Percentiles rank a stretch among this genome's conserved stretches.
Conservation (phyloP, 768 basidiomycete species). For the Russula brevipes region DNA sequence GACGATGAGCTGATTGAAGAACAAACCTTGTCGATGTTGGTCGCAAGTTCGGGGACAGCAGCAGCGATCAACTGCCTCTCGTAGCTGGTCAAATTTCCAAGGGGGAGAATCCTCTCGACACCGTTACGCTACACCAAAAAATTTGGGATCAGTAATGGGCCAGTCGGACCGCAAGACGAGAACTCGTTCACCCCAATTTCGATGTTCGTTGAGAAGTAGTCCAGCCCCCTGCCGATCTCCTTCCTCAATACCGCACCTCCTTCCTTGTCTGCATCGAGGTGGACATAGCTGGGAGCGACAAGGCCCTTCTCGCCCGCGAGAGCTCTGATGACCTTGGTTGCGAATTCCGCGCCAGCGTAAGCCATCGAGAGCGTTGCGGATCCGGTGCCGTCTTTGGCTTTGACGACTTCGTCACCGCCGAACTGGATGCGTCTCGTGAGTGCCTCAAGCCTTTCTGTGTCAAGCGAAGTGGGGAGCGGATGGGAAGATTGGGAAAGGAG, state of each 20-base stretch:
- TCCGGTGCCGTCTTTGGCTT: slow-evolving; percentile 92
- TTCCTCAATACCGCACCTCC: slow-evolving; percentile 71
- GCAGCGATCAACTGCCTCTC: slow-evolving; percentile 76
- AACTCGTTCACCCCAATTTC: slow-evolving; percentile 70
- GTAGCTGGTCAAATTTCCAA: slow-evolving; percentile 65
- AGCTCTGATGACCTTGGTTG: slow-evolving; percentile 75
- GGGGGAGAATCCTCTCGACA: slow-evolving; percentile 72
- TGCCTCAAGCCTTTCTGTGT: slow-evolving; percentile 45
- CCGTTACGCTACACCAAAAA: slow-evolving; percentile 56
- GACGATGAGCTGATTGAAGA: not conserved
- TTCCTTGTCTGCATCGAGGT: slow-evolving; percentile 62
- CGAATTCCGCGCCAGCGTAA: slow-evolving; percentile 88
- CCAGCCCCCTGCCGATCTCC: slow-evolving; percentile 70
- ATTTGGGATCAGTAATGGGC: slow-evolving; percentile 2
- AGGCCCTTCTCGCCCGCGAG: slow-evolving; percentile 85
- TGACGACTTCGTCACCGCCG: slow-evolving; percentile 96
- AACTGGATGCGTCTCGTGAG: slow-evolving; percentile 88
- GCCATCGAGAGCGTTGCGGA: slow-evolving; percentile 98
- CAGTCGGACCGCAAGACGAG: not conserved
- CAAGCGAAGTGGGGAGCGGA: slow-evolving; percentile 56
- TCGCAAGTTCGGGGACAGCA: slow-evolving; percentile 72
- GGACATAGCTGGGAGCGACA: slow-evolving; percentile 78
- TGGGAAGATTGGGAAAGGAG: slow-evolving; percentile 87
- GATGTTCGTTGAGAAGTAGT: slow-evolving; percentile 86
- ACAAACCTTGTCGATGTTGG: slow-evolving; percentile 67